Base-by-base conservation (phyloP, 2,329 filamentous ascomycete species). In the Chaetomiaceae sp. region DNA sequence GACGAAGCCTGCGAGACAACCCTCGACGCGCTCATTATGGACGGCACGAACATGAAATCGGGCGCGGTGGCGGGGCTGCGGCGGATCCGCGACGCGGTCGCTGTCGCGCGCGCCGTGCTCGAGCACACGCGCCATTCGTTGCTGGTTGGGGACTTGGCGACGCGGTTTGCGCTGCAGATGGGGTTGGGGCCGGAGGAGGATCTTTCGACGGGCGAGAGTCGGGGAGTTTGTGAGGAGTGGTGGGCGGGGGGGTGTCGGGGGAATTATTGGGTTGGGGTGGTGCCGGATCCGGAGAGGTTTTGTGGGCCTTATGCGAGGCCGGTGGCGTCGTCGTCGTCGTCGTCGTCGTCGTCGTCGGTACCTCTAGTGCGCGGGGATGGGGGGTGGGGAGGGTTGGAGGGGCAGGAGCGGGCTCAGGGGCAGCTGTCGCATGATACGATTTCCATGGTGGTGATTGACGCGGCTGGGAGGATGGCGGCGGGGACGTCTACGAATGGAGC, bases 21-120 rank as follows among this genome's bases (percentile, higher is more conserved):
- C 0, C 74, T 81, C 13, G 77, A 81, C 63, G 77, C 77, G n/a
- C 70, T 81, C 68, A 71, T 81, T 62, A 79, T 80, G 72, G 77
- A 81, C 60, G 77, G 77, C 23, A 64, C 63, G 0, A 75, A 68
- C n/a, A 70, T 81, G 66, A 76, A 78, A 14, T 69, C 71, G 0
- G 77, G 77, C 37, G 75, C 76, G 5, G 77, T 81, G 5, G 77
- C 75, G 0, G 73, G 68, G 0, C 64, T 81, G 17, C 70, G 76
- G 5, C 69, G 76, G 33, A 63, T 80, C 17, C 68, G 65, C 34
- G 65, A 76, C 53, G 77, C 76, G 37, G 68, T 78, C 10, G 66
- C 69, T 16, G 76, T 79, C 1, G 77, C 77, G 4, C 66, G 76
- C 0, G 67, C 67, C 34, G 76, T 81, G 25, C 65, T 80, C 0